Conservation (phyloP, 1,139 yeast genomes). For the Yamadazyma diospyri region DNA sequence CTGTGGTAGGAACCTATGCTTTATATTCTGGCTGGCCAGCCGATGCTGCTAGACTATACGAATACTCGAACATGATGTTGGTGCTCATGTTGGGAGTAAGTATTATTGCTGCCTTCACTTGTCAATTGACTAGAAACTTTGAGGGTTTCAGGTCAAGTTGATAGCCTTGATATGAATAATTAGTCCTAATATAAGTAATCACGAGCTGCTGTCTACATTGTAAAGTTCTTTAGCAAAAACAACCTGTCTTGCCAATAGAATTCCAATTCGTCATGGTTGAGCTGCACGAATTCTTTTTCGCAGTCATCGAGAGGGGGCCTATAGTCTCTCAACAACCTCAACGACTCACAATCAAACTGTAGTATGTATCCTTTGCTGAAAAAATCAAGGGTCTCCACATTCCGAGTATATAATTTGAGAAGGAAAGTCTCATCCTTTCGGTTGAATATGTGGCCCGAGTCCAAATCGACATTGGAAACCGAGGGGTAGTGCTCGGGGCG, state of each 20-base stretch:
- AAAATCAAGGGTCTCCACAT: conserved; percentile 27
- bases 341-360: conserved; percentile 25
- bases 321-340: conserved; percentile 27
- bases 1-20: conserved; percentile 83
- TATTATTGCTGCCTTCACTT: conserved; percentile 46
- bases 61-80: conserved; percentile 80
- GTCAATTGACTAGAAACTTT: conserved; percentile 28
- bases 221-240: conserved; percentile 8
- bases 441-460: conserved; percentile 14
- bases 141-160: conserved; percentile 1
- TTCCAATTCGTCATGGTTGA: conserved; percentile 12
- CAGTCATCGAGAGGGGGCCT: conserved; percentile 17
- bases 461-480: conserved; percentile 3
- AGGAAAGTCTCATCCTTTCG: conserved; percentile 24
- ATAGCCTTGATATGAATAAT: not conserved
- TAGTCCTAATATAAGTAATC: no score
- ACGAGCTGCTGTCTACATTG: no score
- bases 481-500: conserved; percentile 35
- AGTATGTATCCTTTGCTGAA: conserved; percentile 20
- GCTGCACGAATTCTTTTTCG: conserved; percentile 6
- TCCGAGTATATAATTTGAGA: conserved; percentile 22
- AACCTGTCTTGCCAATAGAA: conserved; percentile 12
- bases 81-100: conserved; percentile 73
- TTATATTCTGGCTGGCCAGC: conserved; percentile 85
- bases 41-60: conserved; percentile 57